These are phyloP conservation scores for Bipolaris bicolor DNA, from an alignment of 2,329 filamentous ascomycete genomes.

Conservation along the genomic window DNA sequence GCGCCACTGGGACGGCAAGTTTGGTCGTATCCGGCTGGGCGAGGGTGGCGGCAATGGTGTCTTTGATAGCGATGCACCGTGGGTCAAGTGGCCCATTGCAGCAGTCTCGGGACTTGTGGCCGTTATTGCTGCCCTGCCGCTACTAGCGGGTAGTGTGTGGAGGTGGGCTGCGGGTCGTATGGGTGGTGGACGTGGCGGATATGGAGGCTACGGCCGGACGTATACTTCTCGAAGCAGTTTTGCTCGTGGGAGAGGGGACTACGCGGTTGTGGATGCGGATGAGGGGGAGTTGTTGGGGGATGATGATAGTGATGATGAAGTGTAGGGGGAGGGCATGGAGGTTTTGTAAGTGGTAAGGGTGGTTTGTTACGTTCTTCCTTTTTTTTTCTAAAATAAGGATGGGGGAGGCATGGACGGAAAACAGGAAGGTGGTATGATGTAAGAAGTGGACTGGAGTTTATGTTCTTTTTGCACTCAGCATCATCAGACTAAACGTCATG, in stretches of 20 bases:
- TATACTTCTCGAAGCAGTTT: constrained; percentile 93
- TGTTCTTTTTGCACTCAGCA: too few species aligned
- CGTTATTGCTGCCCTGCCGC: constrained; percentile 62
- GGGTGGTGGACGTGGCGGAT: constrained; percentile 53
- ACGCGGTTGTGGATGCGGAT: constrained; percentile 86
- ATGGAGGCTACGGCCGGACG: constrained; percentile 52
- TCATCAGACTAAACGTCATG: too few species aligned
- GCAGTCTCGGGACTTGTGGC: constrained; percentile 62
- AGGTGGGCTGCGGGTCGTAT: constrained; percentile 62
- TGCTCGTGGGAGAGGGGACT: constrained; percentile 83
- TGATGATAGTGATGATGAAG: constrained; percentile 92
- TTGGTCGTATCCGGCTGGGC: constrained; percentile 86
- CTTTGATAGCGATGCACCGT: constrained; percentile 71
- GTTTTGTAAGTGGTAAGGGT: background rate
- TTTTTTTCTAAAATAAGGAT: background rate
- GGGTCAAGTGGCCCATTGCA: constrained; percentile 75
- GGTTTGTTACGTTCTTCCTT: background rate
- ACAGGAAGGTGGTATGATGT: too few species aligned
- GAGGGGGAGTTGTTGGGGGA: constrained; percentile 94
- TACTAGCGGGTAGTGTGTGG: constrained; percentile 76
- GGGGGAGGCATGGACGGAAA: too few species aligned
- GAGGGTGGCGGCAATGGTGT: constrained; percentile 55
- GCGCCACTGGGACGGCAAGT: constrained; percentile 84
- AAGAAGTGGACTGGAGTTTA: too few species aligned
- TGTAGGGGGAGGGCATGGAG: constrained; percentile 48